phyloP scores from a whole-genome alignment of 331 rosid species.

The Prunus yedoensis region DNA sequence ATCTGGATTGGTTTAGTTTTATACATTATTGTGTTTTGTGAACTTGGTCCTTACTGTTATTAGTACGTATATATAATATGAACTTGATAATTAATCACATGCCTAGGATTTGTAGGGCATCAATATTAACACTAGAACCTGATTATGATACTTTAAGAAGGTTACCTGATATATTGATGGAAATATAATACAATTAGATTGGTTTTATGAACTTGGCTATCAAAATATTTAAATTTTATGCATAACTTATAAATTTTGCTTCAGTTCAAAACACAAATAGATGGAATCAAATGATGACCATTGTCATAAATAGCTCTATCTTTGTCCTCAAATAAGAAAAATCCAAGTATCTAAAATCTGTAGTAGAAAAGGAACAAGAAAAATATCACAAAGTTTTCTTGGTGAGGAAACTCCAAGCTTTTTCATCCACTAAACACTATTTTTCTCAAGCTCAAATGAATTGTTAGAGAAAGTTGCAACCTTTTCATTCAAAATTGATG shows the following conservation, averaged over 20 bases:
- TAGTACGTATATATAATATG: too few relatives aligned
- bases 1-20: neutral
- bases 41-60: too few relatives aligned
- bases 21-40: too few relatives aligned
- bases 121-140: neutral
- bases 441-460: constrained; percentile 19
- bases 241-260: neutral
- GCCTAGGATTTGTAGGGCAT: neutral
- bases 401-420: constrained; percentile 47
- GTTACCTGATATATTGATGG: neutral
- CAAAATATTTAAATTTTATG: neutral
- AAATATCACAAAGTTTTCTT: constrained; percentile 38
- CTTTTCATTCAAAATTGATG: constrained; percentile 41
- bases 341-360: constrained; percentile 25
- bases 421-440: constrained; percentile 50
- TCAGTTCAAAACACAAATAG: constrained; percentile 17
- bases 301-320: constrained; percentile 27
- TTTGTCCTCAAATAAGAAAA: constrained; percentile 37
- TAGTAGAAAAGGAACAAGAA: constrained; percentile 15
- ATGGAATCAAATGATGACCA: constrained; percentile 27
- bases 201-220: neutral
- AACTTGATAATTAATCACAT: neutral
- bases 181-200: neutral
- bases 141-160: neutral
- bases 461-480: constrained; percentile 34